Percentiles rank a stretch among this genome's conserved stretches.
phyloP scores from a whole-genome alignment of 129 eudicot species.

The Pulicaria dysenterica region DNA sequence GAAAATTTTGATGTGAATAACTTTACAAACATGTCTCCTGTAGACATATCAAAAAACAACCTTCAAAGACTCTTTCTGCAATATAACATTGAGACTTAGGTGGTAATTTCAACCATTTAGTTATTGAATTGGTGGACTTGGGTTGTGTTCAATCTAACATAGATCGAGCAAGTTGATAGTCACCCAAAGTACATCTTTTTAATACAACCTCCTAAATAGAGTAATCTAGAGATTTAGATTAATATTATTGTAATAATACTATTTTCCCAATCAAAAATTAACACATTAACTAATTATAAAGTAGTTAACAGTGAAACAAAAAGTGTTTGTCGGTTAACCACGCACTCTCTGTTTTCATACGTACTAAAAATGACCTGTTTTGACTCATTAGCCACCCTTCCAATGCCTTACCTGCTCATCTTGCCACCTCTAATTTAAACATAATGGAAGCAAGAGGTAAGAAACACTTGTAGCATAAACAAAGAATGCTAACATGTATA shows the following conservation, averaged over 20 bases:
- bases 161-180: not conserved
- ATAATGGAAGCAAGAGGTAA: not conserved
- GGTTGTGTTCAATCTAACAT: not conserved
- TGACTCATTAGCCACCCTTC: not conserved
- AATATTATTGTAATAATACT: not conserved
- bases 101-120: too few relatives aligned
- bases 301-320: not conserved
- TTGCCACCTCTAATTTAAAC: not conserved
- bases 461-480: conserved; percentile 3
- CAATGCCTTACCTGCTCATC: not conserved
- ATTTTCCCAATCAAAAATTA: not conserved
- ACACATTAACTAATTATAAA: not conserved
- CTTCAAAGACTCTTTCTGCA: conserved; percentile 18
- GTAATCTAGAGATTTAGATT: not conserved
- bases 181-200: not conserved
- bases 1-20: conserved; percentile 23
- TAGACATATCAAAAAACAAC: not conserved
- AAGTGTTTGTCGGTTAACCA: not conserved
- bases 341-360: not conserved
- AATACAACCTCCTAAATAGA: not conserved
- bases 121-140: too few relatives aligned
- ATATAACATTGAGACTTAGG: not conserved
- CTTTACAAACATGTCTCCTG: conserved; percentile 19
- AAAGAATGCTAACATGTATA: conserved; percentile 7
- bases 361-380: not conserved